Evolutionary conservation across 164 flowering plant genomes (phyloP), one percentile per base, ranked within the genome.

Genomic region (Paratinospora sagittata): DNA sequence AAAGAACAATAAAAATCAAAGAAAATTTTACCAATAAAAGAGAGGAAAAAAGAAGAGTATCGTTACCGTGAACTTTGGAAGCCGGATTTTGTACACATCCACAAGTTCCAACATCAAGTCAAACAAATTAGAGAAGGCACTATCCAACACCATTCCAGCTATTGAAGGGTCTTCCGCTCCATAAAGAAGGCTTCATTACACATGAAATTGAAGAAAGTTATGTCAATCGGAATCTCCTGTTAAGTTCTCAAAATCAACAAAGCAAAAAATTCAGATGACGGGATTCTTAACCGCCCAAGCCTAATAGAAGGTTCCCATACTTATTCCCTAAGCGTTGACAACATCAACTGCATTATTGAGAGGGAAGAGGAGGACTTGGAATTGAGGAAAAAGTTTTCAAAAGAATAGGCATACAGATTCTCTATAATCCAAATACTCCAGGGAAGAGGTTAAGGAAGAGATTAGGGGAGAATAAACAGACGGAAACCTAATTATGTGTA

Each of bases 161-260:
- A 94, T 84, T 33, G 98, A 94, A 47, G 98, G 97, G 78, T 94
- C 97, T 81, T 89, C 98, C 66, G 93, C 96, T 83, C 97, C 98
- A 86, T 90, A 94, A 66, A 94, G 91, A 78, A 94, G 87, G 86
- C 98, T 92, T 89, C 84, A 87, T 26, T 14, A 65, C 43, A 66
- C 55, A 68, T 64, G 45, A 21, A 33, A 14, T 43, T 55, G 70
- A 27, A 33, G 3, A 21, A 26, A 24, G 16, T 16, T 19, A 34
- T 26, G 23, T n/a, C 23, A 2, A 34, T 9, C 34, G 27, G 17
- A 6, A 52, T n/a, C 5, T 70, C 34, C 13, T 57, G 13, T 3
- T 11, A n/a, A 66, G 14, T 34, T 45, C 41, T 24, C 2, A 68
- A 68, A 3, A 26, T 8, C 61, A 57, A 21, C 33, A 63, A 69